Evolutionary conservation across 2,329 filamentous ascomycete genomes (phyloP), one percentile per base, ranked within the genome.

Genomic region (Chalaropsis thielavioides): DNA sequence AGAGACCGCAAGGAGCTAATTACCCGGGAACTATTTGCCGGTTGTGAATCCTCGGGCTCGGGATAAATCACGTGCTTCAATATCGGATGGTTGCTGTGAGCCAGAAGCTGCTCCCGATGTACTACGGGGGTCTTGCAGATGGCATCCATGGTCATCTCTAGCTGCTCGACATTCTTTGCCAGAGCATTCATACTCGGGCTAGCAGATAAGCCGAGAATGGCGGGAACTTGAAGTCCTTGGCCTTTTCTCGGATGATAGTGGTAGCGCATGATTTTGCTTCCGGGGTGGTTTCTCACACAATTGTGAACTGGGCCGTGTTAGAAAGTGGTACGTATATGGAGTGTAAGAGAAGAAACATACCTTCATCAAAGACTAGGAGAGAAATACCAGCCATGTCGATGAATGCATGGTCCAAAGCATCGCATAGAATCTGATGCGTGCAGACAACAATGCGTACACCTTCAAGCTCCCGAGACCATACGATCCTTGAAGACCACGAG

Each of bases 291-390:
- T 19, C 78, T 77, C 4, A 79, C 79, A 69, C 88, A 92, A 71
- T 91, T 85, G 71, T 95, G 90, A 10, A 88, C 90, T 88, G 8
- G 3, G 35, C 6, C 6, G 17, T 62, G 41, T 62, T 49, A 62
- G 60, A 38, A 17, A 35, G 31, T 19, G 41, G 10, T n/a, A 22
- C 17, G 17, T 19, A 17, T n/a, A 62, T 24, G 6, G 41, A 35
- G 22, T 1, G 19, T 27, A 2, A 3, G n/a, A 27, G 24, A 56
- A 8, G n/a, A 3, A 15, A 68, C 75, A 64, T 71, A 87, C 89
- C 89, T 83, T 96, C 91, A 71, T 96, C 91, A 69, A 95, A 88
- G 0, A 95, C 80, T 17, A 95, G 75, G 3, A 96, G 76, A 4
- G 85, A 79, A 24, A 95, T 74, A 1, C 76, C 77, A 0, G 76